Evolutionary conservation across 108 stramenopile genomes (phyloP).

Genomic region (Cyclotella choctawhatcheeana): DNA sequence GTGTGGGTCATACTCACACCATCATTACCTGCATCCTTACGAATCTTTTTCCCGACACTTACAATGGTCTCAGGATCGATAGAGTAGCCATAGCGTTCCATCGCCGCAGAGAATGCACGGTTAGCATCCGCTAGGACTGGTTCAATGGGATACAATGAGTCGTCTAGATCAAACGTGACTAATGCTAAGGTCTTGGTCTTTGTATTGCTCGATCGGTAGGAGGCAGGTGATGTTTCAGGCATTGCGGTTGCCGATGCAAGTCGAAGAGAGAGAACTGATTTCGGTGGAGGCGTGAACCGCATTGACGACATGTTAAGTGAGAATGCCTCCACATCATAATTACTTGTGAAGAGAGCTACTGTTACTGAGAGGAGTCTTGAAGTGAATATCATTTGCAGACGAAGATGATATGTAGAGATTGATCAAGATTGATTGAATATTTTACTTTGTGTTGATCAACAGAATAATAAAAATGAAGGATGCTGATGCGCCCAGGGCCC

Average conservation of each 20-base stretch:
- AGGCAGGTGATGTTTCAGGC: constrained; percentile 2
- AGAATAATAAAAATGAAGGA: no score
- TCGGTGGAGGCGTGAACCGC: constrained; percentile 24
- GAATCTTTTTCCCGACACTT: constrained; percentile 66
- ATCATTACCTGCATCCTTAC: constrained; percentile 66
- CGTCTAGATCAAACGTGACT: constrained; percentile 89
- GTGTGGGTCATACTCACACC: constrained; percentile 82
- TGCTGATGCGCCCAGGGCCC: no score
- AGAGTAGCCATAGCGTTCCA: constrained; percentile 73
- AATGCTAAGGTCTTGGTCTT: constrained; percentile 62
- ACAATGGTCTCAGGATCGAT: constrained; percentile 79
- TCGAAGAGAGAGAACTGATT: constrained; percentile 35
- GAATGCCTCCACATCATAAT: constrained; percentile 8
- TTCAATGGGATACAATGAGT: constrained; percentile 82
- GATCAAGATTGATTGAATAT: not conserved
- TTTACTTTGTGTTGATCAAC: no score
- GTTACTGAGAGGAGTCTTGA: constrained; percentile 3
- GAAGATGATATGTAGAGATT: not conserved
- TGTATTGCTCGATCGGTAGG: not conserved
- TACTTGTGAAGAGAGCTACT: not conserved
- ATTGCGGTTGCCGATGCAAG: constrained; percentile 29
- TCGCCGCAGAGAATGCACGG: constrained; percentile 70
- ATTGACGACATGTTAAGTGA: constrained; percentile 21
- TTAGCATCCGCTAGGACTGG: constrained; percentile 81
- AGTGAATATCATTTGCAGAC: constrained; percentile 10